Conservation (phyloP, 768 basidiomycete species). For the Mycena floridula region DNA sequence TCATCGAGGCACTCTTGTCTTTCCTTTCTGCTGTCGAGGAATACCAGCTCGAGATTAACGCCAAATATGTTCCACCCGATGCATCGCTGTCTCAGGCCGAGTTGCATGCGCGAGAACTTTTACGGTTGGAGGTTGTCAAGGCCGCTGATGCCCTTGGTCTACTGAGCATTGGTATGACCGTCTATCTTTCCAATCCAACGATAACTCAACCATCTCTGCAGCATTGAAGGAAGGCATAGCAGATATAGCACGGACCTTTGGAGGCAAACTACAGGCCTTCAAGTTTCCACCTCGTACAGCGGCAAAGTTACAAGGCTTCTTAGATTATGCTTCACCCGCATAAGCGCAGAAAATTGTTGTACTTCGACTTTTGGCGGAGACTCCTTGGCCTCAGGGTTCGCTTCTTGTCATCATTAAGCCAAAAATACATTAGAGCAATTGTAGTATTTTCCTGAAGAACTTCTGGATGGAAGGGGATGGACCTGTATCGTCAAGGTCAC, state of each 20-base stretch:
- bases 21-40: slow-evolving; percentile 65
- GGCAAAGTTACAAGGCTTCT: slow-evolving; percentile 60
- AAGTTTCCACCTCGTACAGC: slow-evolving; percentile 70
- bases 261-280: slow-evolving; percentile 68
- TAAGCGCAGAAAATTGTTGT: too few relatives aligned
- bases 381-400: too few relatives aligned
- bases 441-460: too few relatives aligned
- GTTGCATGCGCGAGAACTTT: slow-evolving; percentile 27
- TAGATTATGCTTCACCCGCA: slow-evolving; percentile 56
- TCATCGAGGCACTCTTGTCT: slow-evolving; percentile 68
- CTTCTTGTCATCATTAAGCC: too few relatives aligned
- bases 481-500: too few relatives aligned
- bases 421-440: too few relatives aligned
- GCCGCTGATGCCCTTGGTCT: slow-evolving; percentile 49
- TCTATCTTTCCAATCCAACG: neutral
- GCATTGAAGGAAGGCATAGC: slow-evolving; percentile 64
- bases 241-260: slow-evolving; percentile 66
- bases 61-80: slow-evolving; percentile 30
- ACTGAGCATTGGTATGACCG: slow-evolving; percentile 52
- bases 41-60: slow-evolving; percentile 50
- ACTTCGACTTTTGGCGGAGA: too few relatives aligned
- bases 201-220: slow-evolving; percentile 17
- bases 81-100: slow-evolving; percentile 27
- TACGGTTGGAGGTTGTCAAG: slow-evolving; percentile 44
- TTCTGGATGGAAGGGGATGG: too few relatives aligned